A percentile compares a stretch with the other conserved stretches of the same genome.
Evolutionary conservation across 208 protist species (phyloP).

Genomic region (Leishmania turanica): DNA sequence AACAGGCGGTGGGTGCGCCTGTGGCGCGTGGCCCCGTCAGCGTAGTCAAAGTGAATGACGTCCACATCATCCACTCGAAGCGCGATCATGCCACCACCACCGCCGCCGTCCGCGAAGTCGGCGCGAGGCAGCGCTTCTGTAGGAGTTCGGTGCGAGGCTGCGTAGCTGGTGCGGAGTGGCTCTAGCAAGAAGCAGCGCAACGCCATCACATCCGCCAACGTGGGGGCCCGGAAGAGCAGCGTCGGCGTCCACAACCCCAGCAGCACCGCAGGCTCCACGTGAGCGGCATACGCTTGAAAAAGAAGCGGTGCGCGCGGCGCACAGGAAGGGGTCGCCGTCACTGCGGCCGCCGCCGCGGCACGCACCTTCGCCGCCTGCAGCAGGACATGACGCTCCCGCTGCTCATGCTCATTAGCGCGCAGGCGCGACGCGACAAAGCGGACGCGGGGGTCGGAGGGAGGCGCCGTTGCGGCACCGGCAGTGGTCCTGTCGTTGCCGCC

Average conservation of each 20-base stretch:
- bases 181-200: slow-evolving; percentile 26
- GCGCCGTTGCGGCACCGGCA: background rate
- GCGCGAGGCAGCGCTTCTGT: background rate
- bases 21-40: background rate
- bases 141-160: background rate
- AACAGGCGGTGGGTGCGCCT: slow-evolving; percentile 37
- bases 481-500: too few relatives aligned
- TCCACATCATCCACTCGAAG: slow-evolving; percentile 47
- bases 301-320: background rate
- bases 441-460: background rate
- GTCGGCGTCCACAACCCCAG: slow-evolving; percentile 57
- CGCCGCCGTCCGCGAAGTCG: background rate
- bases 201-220: slow-evolving; percentile 55
- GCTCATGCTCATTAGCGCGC: slow-evolving; percentile 11
- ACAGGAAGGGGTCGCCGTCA: background rate
- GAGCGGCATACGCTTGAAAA: slow-evolving; percentile 35
- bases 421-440: slow-evolving; percentile 10
- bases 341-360: background rate
- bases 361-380: background rate
- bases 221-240: slow-evolving; percentile 59
- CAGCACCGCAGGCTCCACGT: slow-evolving; percentile 56
- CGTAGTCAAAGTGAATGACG: slow-evolving; percentile 57
- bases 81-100: background rate
- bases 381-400: slow-evolving; percentile 5
- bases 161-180: slow-evolving; percentile 19